Evolutionary conservation across 768 basidiomycete genomes (phyloP).

Genomic region (Tephrocybe sp.): DNA sequence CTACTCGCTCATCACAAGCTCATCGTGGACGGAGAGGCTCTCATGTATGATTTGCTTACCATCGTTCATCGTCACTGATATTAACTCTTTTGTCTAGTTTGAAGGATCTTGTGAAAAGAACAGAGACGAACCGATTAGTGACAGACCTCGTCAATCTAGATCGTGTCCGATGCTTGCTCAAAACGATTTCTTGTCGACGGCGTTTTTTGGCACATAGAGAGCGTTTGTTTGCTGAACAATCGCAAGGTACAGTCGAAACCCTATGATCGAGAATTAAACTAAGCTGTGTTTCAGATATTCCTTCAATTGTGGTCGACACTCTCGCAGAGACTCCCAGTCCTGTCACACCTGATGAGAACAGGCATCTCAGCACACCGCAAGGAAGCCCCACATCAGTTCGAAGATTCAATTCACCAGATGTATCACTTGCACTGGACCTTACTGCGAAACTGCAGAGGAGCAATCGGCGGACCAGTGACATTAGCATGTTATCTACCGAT

Average conservation of each 20-base stretch:
- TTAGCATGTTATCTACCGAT: slow-evolving; percentile 58
- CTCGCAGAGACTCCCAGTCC: slow-evolving; percentile 49
- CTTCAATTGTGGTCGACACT: slow-evolving; percentile 66
- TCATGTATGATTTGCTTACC: slow-evolving; percentile 58
- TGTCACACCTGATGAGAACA: slow-evolving; percentile 28
- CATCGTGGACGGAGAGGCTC: slow-evolving; percentile 84
- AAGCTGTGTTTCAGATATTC: slow-evolving; percentile 47
- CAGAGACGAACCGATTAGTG: slow-evolving; percentile 76
- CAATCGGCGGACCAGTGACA: slow-evolving; percentile 51
- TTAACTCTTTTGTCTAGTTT: slow-evolving; percentile 43
- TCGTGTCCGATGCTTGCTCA: slow-evolving; percentile 76
- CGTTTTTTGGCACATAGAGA: slow-evolving; percentile 58
- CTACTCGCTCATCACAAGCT: slow-evolving; percentile 89
- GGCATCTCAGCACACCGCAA: slow-evolving; percentile 21
- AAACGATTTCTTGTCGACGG: slow-evolving; percentile 69
- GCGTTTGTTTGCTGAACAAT: slow-evolving; percentile 32
- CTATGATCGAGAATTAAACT: neutral
- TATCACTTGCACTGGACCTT: slow-evolving; percentile 43
- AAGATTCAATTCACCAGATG: slow-evolving; percentile 39
- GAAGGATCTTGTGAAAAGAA: slow-evolving; percentile 75
- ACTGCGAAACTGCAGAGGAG: slow-evolving; percentile 52
- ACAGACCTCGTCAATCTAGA: slow-evolving; percentile 84
- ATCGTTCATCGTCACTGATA: neutral
- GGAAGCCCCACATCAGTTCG: slow-evolving; percentile 37
- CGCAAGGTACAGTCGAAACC: slow-evolving; percentile 32